A percentile compares a stretch with the other conserved stretches of the same genome.
These are phyloP conservation scores for Castanopsis chinensis DNA, from an alignment of 306 rosid species.

Conservation along the genomic window DNA sequence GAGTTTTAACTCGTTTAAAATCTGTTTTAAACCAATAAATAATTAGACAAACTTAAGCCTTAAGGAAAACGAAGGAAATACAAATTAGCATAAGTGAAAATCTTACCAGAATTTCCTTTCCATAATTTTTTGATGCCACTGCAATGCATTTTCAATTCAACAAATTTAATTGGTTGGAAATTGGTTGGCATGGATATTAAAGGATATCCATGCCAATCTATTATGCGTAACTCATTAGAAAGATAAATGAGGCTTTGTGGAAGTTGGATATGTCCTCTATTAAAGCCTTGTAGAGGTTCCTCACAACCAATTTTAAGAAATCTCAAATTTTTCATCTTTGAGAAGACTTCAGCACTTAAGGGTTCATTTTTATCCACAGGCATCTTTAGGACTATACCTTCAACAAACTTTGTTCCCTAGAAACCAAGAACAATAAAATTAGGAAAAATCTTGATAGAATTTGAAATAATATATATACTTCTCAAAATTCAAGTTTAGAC, in stretches of 20 bases:
- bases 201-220: not conserved
- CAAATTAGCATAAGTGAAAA: not conserved
- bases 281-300: rapidly evolving
- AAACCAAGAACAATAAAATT: not conserved
- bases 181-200: not conserved
- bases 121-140: not conserved
- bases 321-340: not conserved
- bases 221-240: not conserved
- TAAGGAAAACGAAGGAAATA: not conserved
- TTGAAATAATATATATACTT: not conserved
- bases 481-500: not conserved
- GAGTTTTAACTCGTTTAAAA: not conserved
- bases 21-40: not conserved
- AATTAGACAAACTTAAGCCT: not conserved
- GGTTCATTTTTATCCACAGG: no score
- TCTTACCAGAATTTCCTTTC: not conserved
- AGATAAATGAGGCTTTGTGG: not conserved
- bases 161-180: not conserved
- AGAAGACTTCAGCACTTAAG: not conserved
- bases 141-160: not conserved
- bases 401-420: not conserved
- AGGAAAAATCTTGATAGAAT: rapidly evolving
- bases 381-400: not conserved
- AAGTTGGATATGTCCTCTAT: not conserved
- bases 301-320: not conserved